Conservation (phyloP, 2,329 filamentous ascomycete species). For the Herpotrichia juniperi region DNA sequence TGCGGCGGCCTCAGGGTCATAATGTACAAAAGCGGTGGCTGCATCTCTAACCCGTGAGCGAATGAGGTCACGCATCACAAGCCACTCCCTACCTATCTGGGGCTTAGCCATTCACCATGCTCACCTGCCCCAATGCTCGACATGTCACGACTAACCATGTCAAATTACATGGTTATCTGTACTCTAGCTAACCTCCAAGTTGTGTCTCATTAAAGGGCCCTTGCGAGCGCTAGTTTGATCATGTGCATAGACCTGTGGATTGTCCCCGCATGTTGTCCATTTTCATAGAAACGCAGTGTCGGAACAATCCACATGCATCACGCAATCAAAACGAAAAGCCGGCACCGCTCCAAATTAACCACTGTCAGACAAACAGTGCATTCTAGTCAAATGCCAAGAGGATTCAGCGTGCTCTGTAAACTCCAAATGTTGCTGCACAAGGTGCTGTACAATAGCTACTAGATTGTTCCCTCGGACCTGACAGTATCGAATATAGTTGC, state of each 20-base stretch:
- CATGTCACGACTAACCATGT: too few relatives aligned
- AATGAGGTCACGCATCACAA: conserved; percentile 29
- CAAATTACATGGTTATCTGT: background rate
- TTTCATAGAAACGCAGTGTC: background rate
- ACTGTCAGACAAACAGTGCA: too few relatives aligned
- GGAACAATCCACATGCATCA: conserved; percentile 5
- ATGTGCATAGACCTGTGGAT: background rate
- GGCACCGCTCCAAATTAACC: too few relatives aligned
- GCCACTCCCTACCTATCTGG: conserved; percentile 22
- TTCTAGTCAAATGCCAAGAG: too few relatives aligned
- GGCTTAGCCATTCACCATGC: conserved; percentile 29
- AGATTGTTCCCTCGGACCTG: too few relatives aligned
- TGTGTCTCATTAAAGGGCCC: too few relatives aligned
- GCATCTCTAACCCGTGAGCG: conserved; percentile 18
- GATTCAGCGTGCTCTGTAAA: too few relatives aligned
- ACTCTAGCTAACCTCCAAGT: too few relatives aligned
- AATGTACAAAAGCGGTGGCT: conserved; percentile 20
- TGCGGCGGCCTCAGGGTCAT: conserved; percentile 31
- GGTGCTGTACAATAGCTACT: too few relatives aligned
- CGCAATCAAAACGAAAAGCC: conserved; percentile 4
- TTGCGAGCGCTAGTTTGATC: background rate
- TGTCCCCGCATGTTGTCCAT: conserved; percentile 8
- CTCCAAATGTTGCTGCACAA: too few relatives aligned
- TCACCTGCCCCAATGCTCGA: conserved; percentile 30
- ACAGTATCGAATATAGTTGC: too few relatives aligned